Conservation (phyloP, 2,329 filamentous ascomycete species). For the Metarhizium robertsii region DNA sequence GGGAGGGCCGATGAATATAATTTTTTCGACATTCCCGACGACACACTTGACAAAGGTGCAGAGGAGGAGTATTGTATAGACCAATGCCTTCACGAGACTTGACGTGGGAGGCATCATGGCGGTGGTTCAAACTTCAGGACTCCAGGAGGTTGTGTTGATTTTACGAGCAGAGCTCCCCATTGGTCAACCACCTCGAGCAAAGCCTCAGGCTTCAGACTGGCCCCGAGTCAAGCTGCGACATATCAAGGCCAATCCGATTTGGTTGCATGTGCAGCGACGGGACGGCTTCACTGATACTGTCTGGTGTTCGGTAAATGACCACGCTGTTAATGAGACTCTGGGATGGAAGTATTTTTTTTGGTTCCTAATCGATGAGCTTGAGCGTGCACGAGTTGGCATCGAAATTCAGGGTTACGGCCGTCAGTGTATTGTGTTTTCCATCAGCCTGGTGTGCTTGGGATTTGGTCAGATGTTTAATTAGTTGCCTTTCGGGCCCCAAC, state of each 20-base stretch:
- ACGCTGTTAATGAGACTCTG: too few relatives aligned
- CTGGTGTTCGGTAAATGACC: too few relatives aligned
- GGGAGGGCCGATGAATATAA: conserved; percentile 70
- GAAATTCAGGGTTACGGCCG: too few relatives aligned
- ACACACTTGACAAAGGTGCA: conserved; percentile 8
- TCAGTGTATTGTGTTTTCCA: not conserved
- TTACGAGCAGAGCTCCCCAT: not conserved
- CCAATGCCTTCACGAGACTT: not conserved
- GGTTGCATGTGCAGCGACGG: not conserved
- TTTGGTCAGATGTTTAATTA: not conserved
- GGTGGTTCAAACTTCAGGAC: not conserved
- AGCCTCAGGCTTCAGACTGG: too few relatives aligned
- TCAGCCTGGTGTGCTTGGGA: not conserved
- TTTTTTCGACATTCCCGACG: conserved; percentile 78
- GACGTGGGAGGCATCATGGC: not conserved
- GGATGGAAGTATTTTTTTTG: too few relatives aligned
- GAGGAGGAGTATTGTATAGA: not conserved
- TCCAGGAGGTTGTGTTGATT: not conserved
- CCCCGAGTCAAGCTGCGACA: too few relatives aligned
- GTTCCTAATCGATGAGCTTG: too few relatives aligned
- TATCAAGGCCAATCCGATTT: not conserved
- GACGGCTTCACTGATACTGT: not conserved
- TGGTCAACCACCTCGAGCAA: not conserved
- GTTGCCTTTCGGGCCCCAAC: not conserved
- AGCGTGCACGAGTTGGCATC: too few relatives aligned